Percentiles rank a stretch among this genome's conserved stretches.
These are phyloP conservation scores for Candida mattraensis DNA, from an alignment of 805 yeast genomes.

Conservation along the genomic window DNA sequence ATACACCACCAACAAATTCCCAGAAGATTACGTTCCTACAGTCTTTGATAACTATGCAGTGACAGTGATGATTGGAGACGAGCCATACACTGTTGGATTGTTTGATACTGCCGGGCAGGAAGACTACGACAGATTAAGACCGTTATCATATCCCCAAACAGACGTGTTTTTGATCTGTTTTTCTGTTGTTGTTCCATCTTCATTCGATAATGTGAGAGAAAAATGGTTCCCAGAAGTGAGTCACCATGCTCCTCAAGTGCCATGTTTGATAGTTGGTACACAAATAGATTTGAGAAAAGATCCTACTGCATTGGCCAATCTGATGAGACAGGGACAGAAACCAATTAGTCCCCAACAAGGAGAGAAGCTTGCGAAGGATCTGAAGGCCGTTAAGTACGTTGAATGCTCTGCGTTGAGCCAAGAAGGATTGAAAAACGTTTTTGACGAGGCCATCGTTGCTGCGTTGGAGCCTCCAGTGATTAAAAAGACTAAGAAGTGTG, in stretches of 20 bases:
- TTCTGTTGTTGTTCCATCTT: conserved; percentile 94
- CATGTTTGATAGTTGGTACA: conserved; percentile 95
- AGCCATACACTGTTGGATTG: conserved; percentile 94
- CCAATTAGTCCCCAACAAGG: conserved; percentile 89
- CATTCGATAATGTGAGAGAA: conserved; percentile 95
- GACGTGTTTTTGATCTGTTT: conserved; percentile 96
- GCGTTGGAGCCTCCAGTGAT: conserved; percentile 96
- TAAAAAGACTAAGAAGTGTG: conserved; percentile 78
- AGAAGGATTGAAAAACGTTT: conserved; percentile 95
- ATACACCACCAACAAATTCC: conserved; percentile 95
- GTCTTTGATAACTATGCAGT: conserved; percentile 95
- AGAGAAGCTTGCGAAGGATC: conserved; percentile 87
- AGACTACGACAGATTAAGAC: conserved; percentile 97
- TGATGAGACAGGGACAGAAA: conserved; percentile 84
- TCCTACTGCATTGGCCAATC: conserved; percentile 83
- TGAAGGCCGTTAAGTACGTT: conserved; percentile 93
- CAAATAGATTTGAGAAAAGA: conserved; percentile 95
- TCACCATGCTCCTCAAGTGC: conserved; percentile 96
- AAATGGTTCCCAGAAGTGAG: conserved; percentile 98
- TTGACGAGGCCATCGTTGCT: conserved; percentile 97
- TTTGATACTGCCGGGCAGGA: conserved; percentile 99
- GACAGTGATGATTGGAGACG: conserved; percentile 95
- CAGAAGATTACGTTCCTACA: conserved; percentile 98
- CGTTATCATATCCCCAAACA: conserved; percentile 94
- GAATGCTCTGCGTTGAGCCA: conserved; percentile 98